A percentile compares a stretch with the other conserved stretches of the same genome.
These are phyloP conservation scores for Magnolia officinalis DNA, from an alignment of 164 flowering plant genomes.

Conservation along the genomic window DNA sequence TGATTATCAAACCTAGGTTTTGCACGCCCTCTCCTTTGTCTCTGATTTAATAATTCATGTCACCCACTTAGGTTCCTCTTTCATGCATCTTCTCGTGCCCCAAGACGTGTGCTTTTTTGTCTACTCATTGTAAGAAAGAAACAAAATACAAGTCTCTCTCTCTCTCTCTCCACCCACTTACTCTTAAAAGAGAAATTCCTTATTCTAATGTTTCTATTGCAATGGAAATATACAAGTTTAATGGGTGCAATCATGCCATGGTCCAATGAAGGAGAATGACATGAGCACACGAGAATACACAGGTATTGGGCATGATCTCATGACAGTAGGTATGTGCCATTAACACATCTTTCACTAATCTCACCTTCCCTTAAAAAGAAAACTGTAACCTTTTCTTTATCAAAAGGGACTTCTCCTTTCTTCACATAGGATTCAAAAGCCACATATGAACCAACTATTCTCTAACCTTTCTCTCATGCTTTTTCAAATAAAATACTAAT, in stretches of 20 bases:
- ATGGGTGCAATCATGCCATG: slow-evolving; percentile 7
- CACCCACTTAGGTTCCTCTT: slow-evolving; percentile 3
- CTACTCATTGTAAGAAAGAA: neutral
- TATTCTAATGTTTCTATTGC: slow-evolving; percentile 1
- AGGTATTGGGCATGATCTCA: neutral
- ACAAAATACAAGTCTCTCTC: neutral
- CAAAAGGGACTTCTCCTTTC: neutral
- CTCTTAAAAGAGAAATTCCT: neutral
- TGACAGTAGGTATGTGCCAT: neutral
- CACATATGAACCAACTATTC: neutral
- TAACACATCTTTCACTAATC: neutral
- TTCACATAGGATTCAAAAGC: neutral
- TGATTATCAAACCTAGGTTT: slow-evolving; percentile 3
- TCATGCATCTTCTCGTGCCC: neutral
- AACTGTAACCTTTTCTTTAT: neutral
- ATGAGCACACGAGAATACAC: neutral
- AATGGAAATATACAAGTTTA: neutral
- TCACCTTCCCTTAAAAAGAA: neutral
- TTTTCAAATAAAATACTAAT: neutral
- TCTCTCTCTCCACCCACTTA: slow-evolving; percentile 1
- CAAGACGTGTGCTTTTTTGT: neutral
- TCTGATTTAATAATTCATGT: slow-evolving; percentile 4
- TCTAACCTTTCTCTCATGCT: neutral
- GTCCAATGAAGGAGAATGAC: neutral
- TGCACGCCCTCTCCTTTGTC: neutral